phyloP scores from a whole-genome alignment of 2,329 filamentous ascomycete genomes.

The Chaetomium sp. region DNA sequence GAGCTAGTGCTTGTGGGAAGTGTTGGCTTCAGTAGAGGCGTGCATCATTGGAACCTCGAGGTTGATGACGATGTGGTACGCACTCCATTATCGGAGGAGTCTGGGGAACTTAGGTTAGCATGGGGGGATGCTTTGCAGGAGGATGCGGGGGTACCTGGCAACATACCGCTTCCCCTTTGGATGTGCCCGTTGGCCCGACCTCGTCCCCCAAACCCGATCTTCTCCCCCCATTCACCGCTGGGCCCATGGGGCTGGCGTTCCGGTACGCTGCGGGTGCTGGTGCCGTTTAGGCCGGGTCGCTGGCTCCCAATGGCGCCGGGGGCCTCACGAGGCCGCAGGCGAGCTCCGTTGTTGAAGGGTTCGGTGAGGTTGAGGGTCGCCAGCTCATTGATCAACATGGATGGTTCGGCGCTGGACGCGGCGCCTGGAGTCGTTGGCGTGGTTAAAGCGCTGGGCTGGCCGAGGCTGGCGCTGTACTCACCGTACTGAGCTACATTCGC shows the following conservation, averaged over 20 bases:
- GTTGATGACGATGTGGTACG: slow-evolving; percentile 19
- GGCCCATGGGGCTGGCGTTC: slow-evolving; percentile 60
- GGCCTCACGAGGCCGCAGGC: slow-evolving; percentile 39
- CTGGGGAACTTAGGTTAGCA: slow-evolving; percentile 11
- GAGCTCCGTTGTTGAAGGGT: slow-evolving; percentile 37
- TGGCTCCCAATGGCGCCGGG: slow-evolving; percentile 62
- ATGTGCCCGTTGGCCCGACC: slow-evolving; percentile 54
- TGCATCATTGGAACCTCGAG: slow-evolving; percentile 22
- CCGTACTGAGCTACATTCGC: slow-evolving; percentile 35
- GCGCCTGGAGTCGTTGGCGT: slow-evolving; percentile 34
- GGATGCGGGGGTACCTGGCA: background rate
- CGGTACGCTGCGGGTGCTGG: slow-evolving; percentile 40
- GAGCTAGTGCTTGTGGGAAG: background rate
- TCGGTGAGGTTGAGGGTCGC: slow-evolving; percentile 46
- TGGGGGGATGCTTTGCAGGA: background rate
- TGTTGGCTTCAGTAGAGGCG: background rate
- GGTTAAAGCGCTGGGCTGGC: slow-evolving; percentile 31
- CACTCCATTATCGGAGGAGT: slow-evolving; percentile 24
- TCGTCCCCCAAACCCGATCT: slow-evolving; percentile 47
- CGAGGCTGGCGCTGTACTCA: slow-evolving; percentile 36
- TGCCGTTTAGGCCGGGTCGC: slow-evolving; percentile 46
- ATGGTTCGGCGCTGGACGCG: slow-evolving; percentile 23
- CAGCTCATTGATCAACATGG: slow-evolving; percentile 42
- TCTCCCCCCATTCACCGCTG: slow-evolving; percentile 49
- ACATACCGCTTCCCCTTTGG: slow-evolving; percentile 55